A percentile compares a stretch with the other conserved stretches of the same genome.
Conservation (phyloP, 495 filamentous ascomycete genomes). For the Daldinia vernicosa region DNA sequence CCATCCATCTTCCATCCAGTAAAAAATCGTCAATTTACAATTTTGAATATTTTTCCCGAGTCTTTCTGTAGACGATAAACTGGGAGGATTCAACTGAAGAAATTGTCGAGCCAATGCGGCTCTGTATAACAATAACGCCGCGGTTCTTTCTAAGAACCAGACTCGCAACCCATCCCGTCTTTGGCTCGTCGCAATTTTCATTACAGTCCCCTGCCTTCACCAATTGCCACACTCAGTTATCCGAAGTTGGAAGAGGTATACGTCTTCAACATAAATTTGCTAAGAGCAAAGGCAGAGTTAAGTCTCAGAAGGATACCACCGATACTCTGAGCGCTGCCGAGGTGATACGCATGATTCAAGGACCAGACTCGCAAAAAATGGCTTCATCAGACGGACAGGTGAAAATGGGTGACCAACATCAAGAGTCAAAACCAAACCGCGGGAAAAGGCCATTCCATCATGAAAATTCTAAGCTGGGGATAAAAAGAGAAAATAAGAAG, state of each 20-base stretch:
- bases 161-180: background rate
- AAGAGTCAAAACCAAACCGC: background rate
- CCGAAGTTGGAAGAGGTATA: background rate
- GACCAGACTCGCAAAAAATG: background rate
- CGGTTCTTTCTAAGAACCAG: slow-evolving; percentile 10
- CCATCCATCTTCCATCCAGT: slow-evolving; percentile 23
- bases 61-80: background rate
- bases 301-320: background rate
- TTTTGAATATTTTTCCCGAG: slow-evolving; percentile 6
- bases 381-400: background rate
- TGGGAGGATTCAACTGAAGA: background rate
- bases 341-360: background rate
- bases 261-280: background rate
- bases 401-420: slow-evolving; percentile 13
- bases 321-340: background rate
- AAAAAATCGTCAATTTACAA: slow-evolving; percentile 30
- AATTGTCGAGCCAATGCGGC: slow-evolving; percentile 16
- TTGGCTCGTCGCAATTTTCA: slow-evolving; percentile 2
- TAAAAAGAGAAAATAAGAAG: slow-evolving; percentile 64
- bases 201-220: slow-evolving; percentile 1
- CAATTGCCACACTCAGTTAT: background rate
- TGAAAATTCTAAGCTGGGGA: slow-evolving; percentile 12
- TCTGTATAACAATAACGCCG: background rate
- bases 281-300: background rate
- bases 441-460: slow-evolving; percentile 19